Base-by-base conservation (phyloP, 129 eudicot species). In the Sambucus nigra region DNA sequence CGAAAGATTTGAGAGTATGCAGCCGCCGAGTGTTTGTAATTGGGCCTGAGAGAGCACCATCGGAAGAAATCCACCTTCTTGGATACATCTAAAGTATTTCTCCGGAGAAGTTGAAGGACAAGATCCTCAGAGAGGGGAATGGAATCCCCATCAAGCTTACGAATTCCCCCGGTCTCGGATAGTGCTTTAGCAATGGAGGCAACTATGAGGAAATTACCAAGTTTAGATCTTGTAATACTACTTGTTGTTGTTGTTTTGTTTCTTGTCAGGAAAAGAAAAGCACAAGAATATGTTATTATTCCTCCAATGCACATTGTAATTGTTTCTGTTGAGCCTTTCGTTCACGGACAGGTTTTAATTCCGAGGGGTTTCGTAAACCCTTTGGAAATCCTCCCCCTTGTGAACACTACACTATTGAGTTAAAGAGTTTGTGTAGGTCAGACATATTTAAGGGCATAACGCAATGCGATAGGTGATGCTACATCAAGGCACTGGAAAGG, bases 181-280 rank as follows among this genome's bases (percentile, higher is more conserved):
- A 88, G 79, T 38, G 82, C 66, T 74, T 81, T 88, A 42, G 54
- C 82, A 27, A 88, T 55, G 28, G 84, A 77, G 35, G 95, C 95
- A 5, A 73, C 67, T 1, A 81, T 49, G 4, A 88, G 82, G 18
- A 75, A 49, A 38, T 74, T 70, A 4, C 73, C 75, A 14, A 81
- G 31, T 35, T 68, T 62, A 33, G 83, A 25, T 9, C 28, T 57
- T 20, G 66, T n/a, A n/a, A n/a, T n/a, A n/a, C n/a, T n/a, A n/a
- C n/a, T 53, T 3, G 56, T 61, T 54, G 56, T 58, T 16, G 29
- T 48, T 24, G 57, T 42, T 57, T 45, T 23, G 15, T 49, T 49
- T 22, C 29, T 31, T 24, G n/a, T n/a, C n/a, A n/a, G n/a, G n/a
- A n/a, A n/a, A n/a, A n/a, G n/a, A n/a, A n/a, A n/a, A n/a, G n/a